Evolutionary conservation across 805 yeast genomes (phyloP).

Genomic region (Schwanniomyces yamadae): DNA sequence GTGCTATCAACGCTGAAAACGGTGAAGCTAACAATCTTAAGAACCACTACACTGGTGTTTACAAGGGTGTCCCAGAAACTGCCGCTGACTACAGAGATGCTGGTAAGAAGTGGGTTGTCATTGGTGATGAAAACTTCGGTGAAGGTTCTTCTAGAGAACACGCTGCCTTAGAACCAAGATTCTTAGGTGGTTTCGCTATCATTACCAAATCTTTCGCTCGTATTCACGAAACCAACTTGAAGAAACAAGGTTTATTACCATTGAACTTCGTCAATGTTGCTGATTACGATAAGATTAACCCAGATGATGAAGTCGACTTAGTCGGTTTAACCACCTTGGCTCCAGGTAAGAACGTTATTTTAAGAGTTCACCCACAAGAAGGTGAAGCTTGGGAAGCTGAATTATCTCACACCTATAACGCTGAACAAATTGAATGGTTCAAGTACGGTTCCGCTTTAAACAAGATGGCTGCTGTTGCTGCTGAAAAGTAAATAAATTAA

Average conservation of each 20-base stretch:
- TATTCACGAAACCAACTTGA: constrained; percentile 98
- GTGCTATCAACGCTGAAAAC: constrained; percentile 97
- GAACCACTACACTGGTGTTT: constrained; percentile 89
- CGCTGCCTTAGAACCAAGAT: constrained; percentile 99
- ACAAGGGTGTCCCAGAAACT: constrained; percentile 94
- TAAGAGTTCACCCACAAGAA: constrained; percentile 70
- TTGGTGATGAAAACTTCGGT: constrained; percentile 98
- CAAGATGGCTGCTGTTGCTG: constrained; percentile 65
- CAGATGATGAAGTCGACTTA: constrained; percentile 86
- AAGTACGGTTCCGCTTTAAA: constrained; percentile 98
- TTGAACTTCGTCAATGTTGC: constrained; percentile 86
- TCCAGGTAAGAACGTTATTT: constrained; percentile 86
- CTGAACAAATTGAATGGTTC: constrained; percentile 98
- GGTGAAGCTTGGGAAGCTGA: constrained; percentile 87
- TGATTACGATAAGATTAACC: constrained; percentile 91
- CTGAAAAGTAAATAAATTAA: not conserved
- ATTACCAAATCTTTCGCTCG: constrained; percentile 97
- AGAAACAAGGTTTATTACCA: constrained; percentile 98
- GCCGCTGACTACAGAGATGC: constrained; percentile 92
- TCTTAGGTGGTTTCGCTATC: constrained; percentile 97
- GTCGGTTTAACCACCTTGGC: constrained; percentile 80
- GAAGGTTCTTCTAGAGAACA: constrained; percentile 99
- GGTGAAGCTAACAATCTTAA: constrained; percentile 88
- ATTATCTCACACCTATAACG: constrained; percentile 94
- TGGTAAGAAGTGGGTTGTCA: constrained; percentile 93